Evolutionary conservation across 371 early-diverging fungal genomes (phyloP).

Genomic region (Rhizopus arrhizus): DNA sequence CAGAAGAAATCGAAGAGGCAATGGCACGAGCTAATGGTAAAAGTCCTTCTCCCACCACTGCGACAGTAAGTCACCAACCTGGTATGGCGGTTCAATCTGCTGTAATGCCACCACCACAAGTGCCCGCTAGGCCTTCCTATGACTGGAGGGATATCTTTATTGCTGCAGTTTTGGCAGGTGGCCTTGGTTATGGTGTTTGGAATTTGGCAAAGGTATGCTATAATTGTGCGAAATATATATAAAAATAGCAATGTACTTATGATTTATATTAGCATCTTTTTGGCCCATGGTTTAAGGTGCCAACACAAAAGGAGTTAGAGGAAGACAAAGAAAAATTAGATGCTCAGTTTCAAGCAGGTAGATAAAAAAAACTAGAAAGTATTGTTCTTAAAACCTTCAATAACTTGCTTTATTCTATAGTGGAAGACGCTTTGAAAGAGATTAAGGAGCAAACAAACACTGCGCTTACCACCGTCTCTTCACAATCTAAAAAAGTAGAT

Average conservation of each 20-base stretch:
- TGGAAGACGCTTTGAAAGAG: slow-evolving; percentile 57
- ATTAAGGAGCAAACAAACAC: slow-evolving; percentile 69
- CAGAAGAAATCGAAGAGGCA: slow-evolving; percentile 92
- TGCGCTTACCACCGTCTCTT: slow-evolving; percentile 71
- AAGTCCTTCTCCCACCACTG: slow-evolving; percentile 25
- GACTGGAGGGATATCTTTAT: slow-evolving; percentile 95
- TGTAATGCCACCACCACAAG: slow-evolving; percentile 49
- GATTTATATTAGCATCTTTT: slow-evolving; percentile 59
- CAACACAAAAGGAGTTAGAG: slow-evolving; percentile 67
- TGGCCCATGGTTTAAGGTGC: slow-evolving; percentile 70
- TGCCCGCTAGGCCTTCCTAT: slow-evolving; percentile 74
- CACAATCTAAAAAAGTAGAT: slow-evolving; percentile 74
- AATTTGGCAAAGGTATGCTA: slow-evolving; percentile 72
- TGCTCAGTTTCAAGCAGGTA: slow-evolving; percentile 67
- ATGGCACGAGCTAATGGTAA: slow-evolving; percentile 66
- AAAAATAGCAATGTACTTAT: not conserved
- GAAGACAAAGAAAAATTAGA: slow-evolving; percentile 76
- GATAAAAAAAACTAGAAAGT: not conserved
- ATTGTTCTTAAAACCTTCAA: too few relatives aligned
- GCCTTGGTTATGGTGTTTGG: slow-evolving; percentile 84
- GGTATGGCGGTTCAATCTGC: slow-evolving; percentile 37
- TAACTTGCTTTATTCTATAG: slow-evolving; percentile 12
- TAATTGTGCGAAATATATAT: not conserved
- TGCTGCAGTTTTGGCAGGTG: slow-evolving; percentile 84
- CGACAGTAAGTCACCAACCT: slow-evolving; percentile 28